A percentile compares a stretch with the other conserved stretches of the same genome.
Evolutionary conservation across 306 rosid species (phyloP).

Genomic region (Potentilla sterilis): DNA sequence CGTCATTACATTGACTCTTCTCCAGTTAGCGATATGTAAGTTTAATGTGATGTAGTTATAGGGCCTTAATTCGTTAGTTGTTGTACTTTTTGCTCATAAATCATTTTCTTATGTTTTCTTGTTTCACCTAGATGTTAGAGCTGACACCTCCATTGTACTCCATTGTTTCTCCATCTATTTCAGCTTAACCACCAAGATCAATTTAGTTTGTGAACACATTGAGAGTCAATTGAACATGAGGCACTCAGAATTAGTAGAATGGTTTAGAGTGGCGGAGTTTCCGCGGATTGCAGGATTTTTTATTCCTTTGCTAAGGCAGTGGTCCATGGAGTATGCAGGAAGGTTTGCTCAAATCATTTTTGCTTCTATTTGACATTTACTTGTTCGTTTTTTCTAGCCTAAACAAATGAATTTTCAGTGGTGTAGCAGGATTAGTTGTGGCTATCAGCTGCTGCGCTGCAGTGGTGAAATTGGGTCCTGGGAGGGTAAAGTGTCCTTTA

Average conservation of each 20-base stretch:
- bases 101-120: neutral
- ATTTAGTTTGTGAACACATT: conserved; percentile 37
- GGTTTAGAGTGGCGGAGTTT: conserved; percentile 55
- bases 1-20: conserved; percentile 38
- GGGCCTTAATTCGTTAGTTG: neutral
- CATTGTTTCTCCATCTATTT: conserved; percentile 32
- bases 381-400: conserved; percentile 30
- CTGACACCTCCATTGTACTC: neutral
- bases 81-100: neutral
- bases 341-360: conserved; percentile 49
- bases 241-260: conserved; percentile 49
- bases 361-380: conserved; percentile 20
- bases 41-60: neutral
- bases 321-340: conserved; percentile 78
- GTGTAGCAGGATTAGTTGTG: conserved; percentile 71
- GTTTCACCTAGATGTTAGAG: neutral
- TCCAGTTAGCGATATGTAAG: conserved; percentile 65
- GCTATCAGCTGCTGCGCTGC: conserved; percentile 70
- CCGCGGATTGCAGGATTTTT: conserved; percentile 50
- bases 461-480: conserved; percentile 50
- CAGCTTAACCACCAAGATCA: conserved; percentile 54
- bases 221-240: conserved; percentile 42
- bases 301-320: conserved; percentile 58
- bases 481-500: conserved; percentile 27
- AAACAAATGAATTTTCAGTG: conserved; percentile 55